Base-by-base conservation (phyloP, 805 yeast genomes). In the Saturnispora halmiae region DNA sequence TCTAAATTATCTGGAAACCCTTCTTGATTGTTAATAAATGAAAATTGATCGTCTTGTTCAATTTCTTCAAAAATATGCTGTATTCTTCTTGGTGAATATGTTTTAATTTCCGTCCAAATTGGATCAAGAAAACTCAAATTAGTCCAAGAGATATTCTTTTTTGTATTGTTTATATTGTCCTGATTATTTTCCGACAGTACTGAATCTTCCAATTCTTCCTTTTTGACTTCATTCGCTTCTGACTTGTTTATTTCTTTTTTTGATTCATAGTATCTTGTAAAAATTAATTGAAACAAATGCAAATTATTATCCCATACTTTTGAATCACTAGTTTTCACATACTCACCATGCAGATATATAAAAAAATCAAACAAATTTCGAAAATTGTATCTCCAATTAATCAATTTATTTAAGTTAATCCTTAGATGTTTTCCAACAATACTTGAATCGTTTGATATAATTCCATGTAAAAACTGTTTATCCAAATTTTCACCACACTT, bases 351-450 rank as follows among this genome's bases (percentile, higher is more conserved):
- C 14, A 49, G 31, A 36, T 51, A 53, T 29, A 51, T 54, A 13
- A 59, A 43, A 21, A 59, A 49, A 44, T 58, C 60, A 36, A 58
- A 47, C 14, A 58, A 40, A 15, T 44, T 51, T 29, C 51, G 50
- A 43, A 56, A 49, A 31, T 56, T 47, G 38, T 41, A 51, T 32
- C 61, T 51, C 62, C 62, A 59, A 21, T 56, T 46, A 20, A 57
- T 54, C 22, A 59, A 45, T 36, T 49, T 50, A 34, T 53, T 52
- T 31, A 59, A 45, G 43, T 52, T 56, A 13, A 41, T 36, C 13
- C 59, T 42, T 14, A 53, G 36, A 35, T 51, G 45, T 4, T 47
- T 44, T 9, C 55, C 57, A 32, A 54, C 45, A 3, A 33, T 38
- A 8, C 43, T 43, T n/a, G 49, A 43, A 26, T 58, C 50, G 20